Base-by-base conservation (phyloP, 306 rosid species). In the Lathyrus aphaca region DNA sequence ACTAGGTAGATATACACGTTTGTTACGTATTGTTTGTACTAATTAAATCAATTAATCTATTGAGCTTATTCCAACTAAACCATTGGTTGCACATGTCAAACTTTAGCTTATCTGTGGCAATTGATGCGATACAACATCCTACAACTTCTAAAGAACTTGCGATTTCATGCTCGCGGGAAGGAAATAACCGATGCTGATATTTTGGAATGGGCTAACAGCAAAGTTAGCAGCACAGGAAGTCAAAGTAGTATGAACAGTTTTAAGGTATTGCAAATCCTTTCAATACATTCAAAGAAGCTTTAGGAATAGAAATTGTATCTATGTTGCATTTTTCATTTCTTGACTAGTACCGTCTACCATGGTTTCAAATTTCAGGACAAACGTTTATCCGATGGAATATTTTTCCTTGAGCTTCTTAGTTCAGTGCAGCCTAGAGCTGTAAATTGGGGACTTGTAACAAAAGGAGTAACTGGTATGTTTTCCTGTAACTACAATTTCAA, bases 381-480 rank as follows among this genome's bases (percentile, higher is more conserved):
- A 79, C 83, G 89, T 74, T 82, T 94, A 76, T 82, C 96, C 6
- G 86, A 87, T 76, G 99, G 99, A 73, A 82, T 85, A 39, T 94
- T 91, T 75, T 94, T 94, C 88, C 97, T 94, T 48, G 95, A 94
- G 81, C 90, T 94, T 77, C 99, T 94, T 43, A 88, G 97, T 80
- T 84, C 91, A 14, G 97, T 94, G 78, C 92, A 89, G 43, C 87
- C 92, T 10, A 86, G 97, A 86, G 89, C 82, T 54, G 99, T 94
- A 14, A 89, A 91, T 76, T 94, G 97, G 97, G 89, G 92, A 58
- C 92, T 94, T 17, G 89, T 94, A 53, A 94, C 96, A 40, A 94
- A 91, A 80, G 99, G 99, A 53, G 74, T 65, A 25, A 85, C 95
- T 2, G 96, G 99, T 94, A 82, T 60, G 78, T 63, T 65, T 79